Conservation (phyloP, 164 flowering plant genomes). For the Vitis rupestris region DNA sequence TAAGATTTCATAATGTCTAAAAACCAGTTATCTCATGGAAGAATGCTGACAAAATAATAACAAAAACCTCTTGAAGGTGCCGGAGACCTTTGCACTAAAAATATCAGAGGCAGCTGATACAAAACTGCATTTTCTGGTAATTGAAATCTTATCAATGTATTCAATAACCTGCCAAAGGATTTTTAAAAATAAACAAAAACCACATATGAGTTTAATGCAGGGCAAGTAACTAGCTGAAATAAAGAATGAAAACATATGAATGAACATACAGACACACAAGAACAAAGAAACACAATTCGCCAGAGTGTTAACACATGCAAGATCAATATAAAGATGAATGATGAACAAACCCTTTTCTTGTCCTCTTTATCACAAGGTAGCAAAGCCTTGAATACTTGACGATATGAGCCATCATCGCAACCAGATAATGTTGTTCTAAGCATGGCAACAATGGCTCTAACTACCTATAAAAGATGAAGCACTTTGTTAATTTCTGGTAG, state of each 20-base stretch:
- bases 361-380: conserved; percentile 82
- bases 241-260: conserved; percentile 1
- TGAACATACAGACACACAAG: not conserved
- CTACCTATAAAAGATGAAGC: conserved; percentile 46
- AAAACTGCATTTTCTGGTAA: conserved; percentile 68
- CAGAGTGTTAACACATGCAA: no score
- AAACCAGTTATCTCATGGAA: not conserved
- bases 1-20: not conserved
- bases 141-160: conserved; percentile 74
- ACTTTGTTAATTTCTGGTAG: not conserved
- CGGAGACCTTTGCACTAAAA: conserved; percentile 84
- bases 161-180: conserved; percentile 59
- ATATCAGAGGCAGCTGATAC: conserved; percentile 75
- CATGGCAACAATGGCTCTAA: conserved; percentile 71
- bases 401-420: conserved; percentile 83
- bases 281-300: not conserved
- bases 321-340: not conserved
- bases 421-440: conserved; percentile 69
- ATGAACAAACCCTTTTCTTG: conserved; percentile 61
- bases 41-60: not conserved
- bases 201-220: not conserved
- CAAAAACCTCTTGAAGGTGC: conserved; percentile 86
- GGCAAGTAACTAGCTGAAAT: not conserved
- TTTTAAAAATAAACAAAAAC: not conserved
- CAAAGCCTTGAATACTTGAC: conserved; percentile 78